A percentile compares a stretch with the other conserved stretches of the same genome.
phyloP scores from a whole-genome alignment of 169 alveolate species.

The Besnoitia besnoiti region DNA sequence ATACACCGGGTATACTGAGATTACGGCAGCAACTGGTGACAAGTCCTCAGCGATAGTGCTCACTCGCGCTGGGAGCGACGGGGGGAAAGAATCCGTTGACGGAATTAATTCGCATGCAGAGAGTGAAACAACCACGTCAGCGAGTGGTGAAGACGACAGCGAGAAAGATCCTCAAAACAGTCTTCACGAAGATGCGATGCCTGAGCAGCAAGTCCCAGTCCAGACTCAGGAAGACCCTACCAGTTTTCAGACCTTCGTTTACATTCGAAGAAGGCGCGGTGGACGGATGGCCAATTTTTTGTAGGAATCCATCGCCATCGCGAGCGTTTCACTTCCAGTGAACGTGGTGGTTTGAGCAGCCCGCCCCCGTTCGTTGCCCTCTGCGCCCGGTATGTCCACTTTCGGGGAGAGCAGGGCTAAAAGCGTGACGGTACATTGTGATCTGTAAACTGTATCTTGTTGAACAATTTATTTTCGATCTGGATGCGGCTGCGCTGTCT shows the following conservation, averaged over 20 bases:
- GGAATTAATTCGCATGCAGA: background rate
- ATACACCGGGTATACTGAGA: background rate
- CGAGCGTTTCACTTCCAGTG: too few species aligned
- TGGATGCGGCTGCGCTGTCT: too few species aligned
- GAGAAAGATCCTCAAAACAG: background rate
- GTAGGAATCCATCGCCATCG: too few species aligned
- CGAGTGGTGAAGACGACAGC: background rate
- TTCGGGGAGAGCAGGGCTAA: too few species aligned
- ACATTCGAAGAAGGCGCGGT: background rate
- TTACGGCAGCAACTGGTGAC: background rate
- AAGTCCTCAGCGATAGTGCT: background rate
- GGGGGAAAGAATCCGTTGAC: background rate
- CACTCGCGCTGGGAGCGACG: background rate
- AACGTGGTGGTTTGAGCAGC: too few species aligned
- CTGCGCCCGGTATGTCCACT: too few species aligned
- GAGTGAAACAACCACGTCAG: slow-evolving; percentile 23
- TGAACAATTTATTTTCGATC: too few species aligned
- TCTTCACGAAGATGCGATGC: background rate
- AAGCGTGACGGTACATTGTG: too few species aligned
- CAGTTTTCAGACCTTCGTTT: background rate
- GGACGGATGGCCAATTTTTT: slow-evolving; percentile 30
- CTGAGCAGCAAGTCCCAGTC: background rate
- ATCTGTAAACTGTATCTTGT: too few species aligned
- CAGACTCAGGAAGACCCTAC: background rate
- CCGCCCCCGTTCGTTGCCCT: too few species aligned